These are phyloP conservation scores for Monilinia laxa DNA, from an alignment of 2,329 filamentous ascomycete species.

Conservation along the genomic window DNA sequence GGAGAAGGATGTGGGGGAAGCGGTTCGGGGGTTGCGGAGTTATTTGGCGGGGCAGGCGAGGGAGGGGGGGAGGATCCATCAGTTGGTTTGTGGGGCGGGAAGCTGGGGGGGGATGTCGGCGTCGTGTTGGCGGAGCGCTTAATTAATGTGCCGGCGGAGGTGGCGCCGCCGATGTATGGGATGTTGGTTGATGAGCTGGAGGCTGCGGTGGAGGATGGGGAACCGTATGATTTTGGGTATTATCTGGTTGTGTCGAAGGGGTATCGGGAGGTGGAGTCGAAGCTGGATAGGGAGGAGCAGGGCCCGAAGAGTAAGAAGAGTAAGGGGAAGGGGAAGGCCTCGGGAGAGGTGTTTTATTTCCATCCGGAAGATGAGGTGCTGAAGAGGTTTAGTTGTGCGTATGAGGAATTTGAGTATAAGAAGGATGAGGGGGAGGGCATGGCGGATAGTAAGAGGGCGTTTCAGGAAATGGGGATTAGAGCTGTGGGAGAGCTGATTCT, in stretches of 20 bases:
- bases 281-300: conserved; percentile 64
- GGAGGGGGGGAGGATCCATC: conserved; percentile 39
- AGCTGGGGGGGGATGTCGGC: conserved; percentile 51
- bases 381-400: conserved; percentile 69
- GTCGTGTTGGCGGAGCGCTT: conserved; percentile 88
- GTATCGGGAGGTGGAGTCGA: conserved; percentile 86
- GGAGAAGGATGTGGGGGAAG: conserved; percentile 58
- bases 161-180: conserved; percentile 88
- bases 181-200: conserved; percentile 92
- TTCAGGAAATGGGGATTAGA: conserved; percentile 89
- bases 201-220: conserved; percentile 83
- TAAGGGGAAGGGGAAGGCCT: conserved; percentile 54
- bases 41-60: conserved; percentile 64
- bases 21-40: conserved; percentile 66
- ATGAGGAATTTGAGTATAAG: conserved; percentile 72
- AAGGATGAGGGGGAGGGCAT: conserved; percentile 74
- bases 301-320: conserved; percentile 61
- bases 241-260: conserved; percentile 89
- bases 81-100: not conserved
- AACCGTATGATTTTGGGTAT: conserved; percentile 90
- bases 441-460: conserved; percentile 89
- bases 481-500: conserved; percentile 82
- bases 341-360: conserved; percentile 75
- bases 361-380: conserved; percentile 94
- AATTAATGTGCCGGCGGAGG: conserved; percentile 94